phyloP scores from a whole-genome alignment of 2,329 filamentous ascomycete genomes.

The Talaromyces sp. region DNA sequence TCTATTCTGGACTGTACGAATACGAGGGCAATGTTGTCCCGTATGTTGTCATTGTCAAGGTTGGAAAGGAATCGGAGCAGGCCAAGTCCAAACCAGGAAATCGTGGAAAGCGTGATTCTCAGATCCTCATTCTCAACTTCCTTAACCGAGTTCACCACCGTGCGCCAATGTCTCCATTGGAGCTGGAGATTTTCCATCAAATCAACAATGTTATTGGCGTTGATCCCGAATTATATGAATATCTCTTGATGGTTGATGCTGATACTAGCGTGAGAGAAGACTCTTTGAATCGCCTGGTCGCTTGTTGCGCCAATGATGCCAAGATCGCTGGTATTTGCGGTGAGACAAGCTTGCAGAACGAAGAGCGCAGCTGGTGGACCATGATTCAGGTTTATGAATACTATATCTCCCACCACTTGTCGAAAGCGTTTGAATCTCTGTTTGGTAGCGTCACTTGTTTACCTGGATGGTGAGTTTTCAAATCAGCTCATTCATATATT shows the following conservation, averaged over 20 bases:
- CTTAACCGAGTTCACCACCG: slow-evolving; percentile 96
- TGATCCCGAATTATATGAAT: slow-evolving; percentile 95
- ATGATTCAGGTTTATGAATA: slow-evolving; percentile 99
- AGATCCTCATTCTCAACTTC: slow-evolving; percentile 94
- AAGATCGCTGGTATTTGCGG: slow-evolving; percentile 98
- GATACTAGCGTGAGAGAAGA: slow-evolving; percentile 93
- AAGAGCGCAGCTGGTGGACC: slow-evolving; percentile 94
- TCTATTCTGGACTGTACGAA: slow-evolving; percentile 96
- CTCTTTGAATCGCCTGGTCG: slow-evolving; percentile 84
- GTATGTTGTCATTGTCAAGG: slow-evolving; percentile 92
- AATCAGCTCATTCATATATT: background rate
- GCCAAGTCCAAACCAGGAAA: slow-evolving; percentile 89
- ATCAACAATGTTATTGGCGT: slow-evolving; percentile 99
- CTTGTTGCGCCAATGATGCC: slow-evolving; percentile 85
- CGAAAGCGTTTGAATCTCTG: slow-evolving; percentile 95
- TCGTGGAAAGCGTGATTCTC: slow-evolving; percentile 96
- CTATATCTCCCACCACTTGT: slow-evolving; percentile 94
- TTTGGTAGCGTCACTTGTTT: slow-evolving; percentile 98
- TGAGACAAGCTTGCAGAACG: slow-evolving; percentile 93
- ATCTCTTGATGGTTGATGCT: slow-evolving; percentile 94
- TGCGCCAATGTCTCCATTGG: slow-evolving; percentile 87
- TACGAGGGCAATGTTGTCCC: slow-evolving; percentile 97
- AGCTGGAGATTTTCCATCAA: slow-evolving; percentile 97
- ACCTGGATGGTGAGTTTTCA: slow-evolving; percentile 80
- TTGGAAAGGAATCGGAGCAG: slow-evolving; percentile 95